A percentile compares a stretch with the other conserved stretches of the same genome.
These are phyloP conservation scores for Eragrostis curvula DNA, from an alignment of 176 grass and related monocot genomes.

Conservation along the genomic window DNA sequence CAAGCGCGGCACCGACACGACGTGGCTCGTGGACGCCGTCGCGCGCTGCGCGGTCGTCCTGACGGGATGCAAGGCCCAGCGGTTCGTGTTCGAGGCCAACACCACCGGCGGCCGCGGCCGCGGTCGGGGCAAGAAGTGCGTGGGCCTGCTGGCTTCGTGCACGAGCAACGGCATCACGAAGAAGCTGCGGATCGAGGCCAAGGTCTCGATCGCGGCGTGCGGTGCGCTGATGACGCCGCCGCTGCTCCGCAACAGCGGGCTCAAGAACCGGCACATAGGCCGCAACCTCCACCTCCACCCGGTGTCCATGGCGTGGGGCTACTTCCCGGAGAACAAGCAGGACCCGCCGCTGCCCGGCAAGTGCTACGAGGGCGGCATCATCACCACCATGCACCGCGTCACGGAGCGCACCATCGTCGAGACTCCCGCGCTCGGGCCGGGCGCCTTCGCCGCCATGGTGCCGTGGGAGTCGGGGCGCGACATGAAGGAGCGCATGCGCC, in stretches of 20 bases:
- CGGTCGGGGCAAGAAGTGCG: slow-evolving; percentile 56
- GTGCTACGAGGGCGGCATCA: slow-evolving; percentile 79
- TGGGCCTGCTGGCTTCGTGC: slow-evolving; percentile 60
- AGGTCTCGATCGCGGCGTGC: slow-evolving; percentile 63
- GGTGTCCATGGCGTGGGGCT: slow-evolving; percentile 79
- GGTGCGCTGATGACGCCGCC: slow-evolving; percentile 77
- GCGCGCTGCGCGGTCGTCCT: slow-evolving; percentile 64
- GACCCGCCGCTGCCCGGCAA: slow-evolving; percentile 46
- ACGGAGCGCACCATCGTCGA: slow-evolving; percentile 66
- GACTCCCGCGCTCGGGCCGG: slow-evolving; percentile 69
- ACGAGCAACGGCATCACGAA: slow-evolving; percentile 48
- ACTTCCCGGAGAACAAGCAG: slow-evolving; percentile 68
- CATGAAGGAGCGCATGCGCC: slow-evolving; percentile 81
- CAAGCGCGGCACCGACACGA: slow-evolving; percentile 83
- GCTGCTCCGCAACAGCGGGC: slow-evolving; percentile 68
- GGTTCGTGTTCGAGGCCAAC: slow-evolving; percentile 53
- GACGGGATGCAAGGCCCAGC: slow-evolving; percentile 75
- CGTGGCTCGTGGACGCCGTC: slow-evolving; percentile 91
- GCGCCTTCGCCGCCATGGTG: slow-evolving; percentile 53
- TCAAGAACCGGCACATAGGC: slow-evolving; percentile 84
- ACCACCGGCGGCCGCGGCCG: neutral
- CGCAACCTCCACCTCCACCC: slow-evolving; percentile 90
- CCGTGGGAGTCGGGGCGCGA: slow-evolving; percentile 74
- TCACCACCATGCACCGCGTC: slow-evolving; percentile 81
- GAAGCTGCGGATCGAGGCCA: slow-evolving; percentile 73